Conservation (phyloP, 2,329 filamentous ascomycete species). For the Botrytis pseudocinerea region DNA sequence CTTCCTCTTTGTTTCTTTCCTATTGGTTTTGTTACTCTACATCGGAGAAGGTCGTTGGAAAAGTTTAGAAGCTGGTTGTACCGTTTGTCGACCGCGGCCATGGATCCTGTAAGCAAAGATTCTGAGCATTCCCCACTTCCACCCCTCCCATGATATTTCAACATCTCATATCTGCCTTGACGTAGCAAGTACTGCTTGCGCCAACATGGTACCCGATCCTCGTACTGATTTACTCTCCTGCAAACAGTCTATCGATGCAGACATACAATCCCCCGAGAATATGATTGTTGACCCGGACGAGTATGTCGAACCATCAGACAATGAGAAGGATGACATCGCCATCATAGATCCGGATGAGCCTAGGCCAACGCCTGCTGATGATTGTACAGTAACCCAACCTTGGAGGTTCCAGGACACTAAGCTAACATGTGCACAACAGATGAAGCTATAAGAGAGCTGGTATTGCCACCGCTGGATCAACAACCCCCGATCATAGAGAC, state of each 20-base stretch:
- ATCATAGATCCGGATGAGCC: conserved; percentile 44
- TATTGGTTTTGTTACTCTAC: background rate
- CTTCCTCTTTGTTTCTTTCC: background rate
- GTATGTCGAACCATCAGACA: conserved; percentile 35
- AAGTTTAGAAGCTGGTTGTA: conserved; percentile 15
- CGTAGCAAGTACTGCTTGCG: conserved; percentile 1
- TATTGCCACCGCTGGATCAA: conserved; percentile 69
- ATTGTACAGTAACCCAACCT: conserved; percentile 40
- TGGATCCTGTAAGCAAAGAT: conserved; percentile 29
- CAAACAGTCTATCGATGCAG: conserved; percentile 35
- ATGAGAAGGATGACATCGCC: conserved; percentile 45
- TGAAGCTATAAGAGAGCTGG: conserved; percentile 81
- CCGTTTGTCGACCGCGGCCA: conserved; percentile 18
- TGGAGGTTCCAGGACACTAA: conserved; percentile 4
- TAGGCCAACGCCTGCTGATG: conserved; percentile 40
- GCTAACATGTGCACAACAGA: conserved; percentile 49
- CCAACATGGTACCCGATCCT: conserved; percentile 2
- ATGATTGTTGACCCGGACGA: conserved; percentile 41
- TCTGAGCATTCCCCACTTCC: conserved; percentile 18
- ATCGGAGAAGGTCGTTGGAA: background rate
- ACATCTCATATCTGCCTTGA: background rate
- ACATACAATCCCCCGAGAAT: conserved; percentile 39
- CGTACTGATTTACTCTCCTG: conserved; percentile 2
- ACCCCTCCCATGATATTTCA: conserved; percentile 15
- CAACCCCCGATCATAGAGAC: conserved; percentile 81